Conservation (phyloP, 768 basidiomycete species). For the Suillus brevipes region DNA sequence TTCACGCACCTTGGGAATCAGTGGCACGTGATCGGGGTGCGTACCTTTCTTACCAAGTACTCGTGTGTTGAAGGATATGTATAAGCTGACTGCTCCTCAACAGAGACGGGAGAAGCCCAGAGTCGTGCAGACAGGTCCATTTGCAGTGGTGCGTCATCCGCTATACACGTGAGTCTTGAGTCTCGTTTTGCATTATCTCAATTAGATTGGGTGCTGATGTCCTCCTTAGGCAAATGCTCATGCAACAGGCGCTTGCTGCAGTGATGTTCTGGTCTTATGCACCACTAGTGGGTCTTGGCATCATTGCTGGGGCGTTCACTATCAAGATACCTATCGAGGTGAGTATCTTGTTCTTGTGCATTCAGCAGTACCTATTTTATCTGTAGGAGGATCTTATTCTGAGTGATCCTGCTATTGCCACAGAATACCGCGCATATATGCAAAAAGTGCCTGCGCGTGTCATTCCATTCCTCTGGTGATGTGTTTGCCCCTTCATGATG, state of each 20-base stretch:
- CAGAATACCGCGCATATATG: slow-evolving; percentile 33
- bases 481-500: not conserved
- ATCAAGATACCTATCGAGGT: slow-evolving; percentile 39
- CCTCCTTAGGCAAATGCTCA: not conserved
- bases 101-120: slow-evolving; percentile 32
- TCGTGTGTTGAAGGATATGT: not conserved
- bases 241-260: not conserved
- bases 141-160: slow-evolving; percentile 39
- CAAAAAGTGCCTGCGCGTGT: slow-evolving; percentile 28
- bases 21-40: slow-evolving; percentile 34
- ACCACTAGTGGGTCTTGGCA: slow-evolving; percentile 29
- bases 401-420: slow-evolving; percentile 22
- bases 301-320: slow-evolving; percentile 27
- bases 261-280: slow-evolving; percentile 33
- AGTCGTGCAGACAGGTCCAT: slow-evolving; percentile 33
- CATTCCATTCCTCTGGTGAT: slow-evolving; percentile 34
- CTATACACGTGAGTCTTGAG: slow-evolving; percentile 34
- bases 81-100: slow-evolving; percentile 1
- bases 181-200: not conserved
- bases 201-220: slow-evolving; percentile 13
- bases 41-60: not conserved
- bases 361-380: not conserved
- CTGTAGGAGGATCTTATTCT: slow-evolving; percentile 31
- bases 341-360: not conserved
- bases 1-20: slow-evolving; percentile 28